Base-by-base conservation (phyloP, 2,329 filamentous ascomycete genomes). In the Aspergillus flavus region DNA sequence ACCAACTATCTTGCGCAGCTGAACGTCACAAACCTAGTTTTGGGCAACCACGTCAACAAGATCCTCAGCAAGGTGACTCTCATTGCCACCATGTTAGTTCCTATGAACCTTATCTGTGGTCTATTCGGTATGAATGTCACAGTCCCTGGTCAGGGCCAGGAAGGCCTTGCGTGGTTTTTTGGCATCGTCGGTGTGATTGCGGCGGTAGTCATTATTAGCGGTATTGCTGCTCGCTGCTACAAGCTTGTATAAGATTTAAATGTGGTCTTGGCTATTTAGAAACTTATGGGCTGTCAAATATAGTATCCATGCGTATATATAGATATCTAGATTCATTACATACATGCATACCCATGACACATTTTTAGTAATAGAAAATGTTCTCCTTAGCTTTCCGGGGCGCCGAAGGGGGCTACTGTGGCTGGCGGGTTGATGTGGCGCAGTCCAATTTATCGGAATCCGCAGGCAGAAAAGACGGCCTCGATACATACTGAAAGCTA, bases 1-100 rank as follows among this genome's bases (percentile, higher is more conserved):
- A 92, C 91, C 82, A 99, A 98, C 78, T 98, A 99, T 75, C 86
- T 99, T 43, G 94, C 95, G 1, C 95, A 97, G 75, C 87, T 98
- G 66, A 94, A 91, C 45, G 94, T 98, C 71, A 93, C 96, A 77
- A 94, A 92, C 78, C 92, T 97, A 72, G 88, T 90, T 1, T 89
- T 96, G 76, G 94, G 94, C 30, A 97, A 94, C 64, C 86, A 89
- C 69, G 93, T 93, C 60, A 98, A 98, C 81, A 87, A 91, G 68
- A 91, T 94, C 7, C 86, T 99, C 14, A 94, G 93, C 81, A 97
- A 97, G 82, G 95, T 99, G 71, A 99, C 95, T 0, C 87, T 98
- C 64, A 84, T 98, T 67, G 95, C 93, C 0, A 97, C 94, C 3
- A 92, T 99, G 69, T 86, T 99, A n/a, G 94, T 99, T 63, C 95